A percentile compares a stretch with the other conserved stretches of the same genome.
Conservation (phyloP, 163 green algal genomes). For the Chloroidium sp. region DNA sequence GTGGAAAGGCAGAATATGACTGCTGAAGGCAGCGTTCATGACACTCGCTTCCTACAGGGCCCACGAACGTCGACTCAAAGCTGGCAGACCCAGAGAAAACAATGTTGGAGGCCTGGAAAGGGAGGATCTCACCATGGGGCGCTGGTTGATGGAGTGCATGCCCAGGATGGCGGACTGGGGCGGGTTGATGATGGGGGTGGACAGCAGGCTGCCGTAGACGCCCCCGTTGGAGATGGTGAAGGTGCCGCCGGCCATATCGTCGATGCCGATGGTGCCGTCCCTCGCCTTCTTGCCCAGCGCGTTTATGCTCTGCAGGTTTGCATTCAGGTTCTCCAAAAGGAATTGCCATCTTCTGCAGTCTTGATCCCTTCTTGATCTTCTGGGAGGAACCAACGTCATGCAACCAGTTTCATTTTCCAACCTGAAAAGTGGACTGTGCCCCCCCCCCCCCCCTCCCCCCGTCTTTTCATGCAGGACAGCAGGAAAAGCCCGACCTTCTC, state of each 20-base stretch:
- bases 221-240: slow-evolving; percentile 99
- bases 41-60: too few relatives aligned
- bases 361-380: too few relatives aligned
- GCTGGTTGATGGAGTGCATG: slow-evolving; percentile 93
- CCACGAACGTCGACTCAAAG: too few relatives aligned
- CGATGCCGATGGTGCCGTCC: slow-evolving; percentile 91
- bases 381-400: too few relatives aligned
- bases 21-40: too few relatives aligned
- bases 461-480: background rate
- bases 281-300: slow-evolving; percentile 87
- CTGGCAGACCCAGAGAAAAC: too few relatives aligned
- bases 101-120: slow-evolving; percentile 7
- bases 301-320: slow-evolving; percentile 64
- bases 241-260: slow-evolving; percentile 98
- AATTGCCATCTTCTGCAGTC: too few relatives aligned
- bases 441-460: too few relatives aligned
- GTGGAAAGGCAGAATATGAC: too few relatives aligned
- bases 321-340: too few relatives aligned
- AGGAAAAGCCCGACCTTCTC: slow-evolving; percentile 64
- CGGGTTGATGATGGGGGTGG: slow-evolving; percentile 99
- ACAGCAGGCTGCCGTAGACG: slow-evolving; percentile 92
- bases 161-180: slow-evolving; percentile 94
- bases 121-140: slow-evolving; percentile 15
- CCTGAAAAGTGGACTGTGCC: too few relatives aligned
- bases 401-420: too few relatives aligned